These are phyloP conservation scores for Phaeophleospora eucalypticola DNA, from an alignment of 2,329 filamentous ascomycete genomes.

Conservation along the genomic window DNA sequence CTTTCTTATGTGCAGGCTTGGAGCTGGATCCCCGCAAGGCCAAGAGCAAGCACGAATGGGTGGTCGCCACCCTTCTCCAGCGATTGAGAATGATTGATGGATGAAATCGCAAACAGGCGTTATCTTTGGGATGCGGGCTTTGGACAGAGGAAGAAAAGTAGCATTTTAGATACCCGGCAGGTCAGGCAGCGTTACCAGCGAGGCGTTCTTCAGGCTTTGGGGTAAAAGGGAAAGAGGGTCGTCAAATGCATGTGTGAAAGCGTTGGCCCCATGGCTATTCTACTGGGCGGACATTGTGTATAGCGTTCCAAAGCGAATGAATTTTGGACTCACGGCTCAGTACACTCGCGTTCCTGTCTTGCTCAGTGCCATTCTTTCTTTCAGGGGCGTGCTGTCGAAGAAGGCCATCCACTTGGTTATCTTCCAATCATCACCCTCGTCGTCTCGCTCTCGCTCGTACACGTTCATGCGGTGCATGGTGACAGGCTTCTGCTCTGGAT, in stretches of 20 bases:
- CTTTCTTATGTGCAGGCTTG: constrained; percentile 11
- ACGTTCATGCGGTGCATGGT: constrained; percentile 3
- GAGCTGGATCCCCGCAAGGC: constrained; percentile 21
- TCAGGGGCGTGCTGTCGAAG: constrained; percentile 1
- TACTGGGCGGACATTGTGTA: too few relatives aligned
- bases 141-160: not conserved
- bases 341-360: not conserved
- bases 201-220: not conserved
- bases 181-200: constrained; percentile 3
- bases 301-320: too few relatives aligned
- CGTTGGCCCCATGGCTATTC: too few relatives aligned
- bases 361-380: not conserved
- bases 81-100: constrained; percentile 15
- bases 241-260: too few relatives aligned
- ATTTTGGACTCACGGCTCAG: too few relatives aligned
- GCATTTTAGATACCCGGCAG: constrained; percentile 1
- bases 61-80: constrained; percentile 17
- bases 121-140: not conserved
- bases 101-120: constrained; percentile 3
- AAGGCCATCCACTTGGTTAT: constrained; percentile 1
- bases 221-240: not conserved
- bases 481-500: not conserved
- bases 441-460: not conserved
- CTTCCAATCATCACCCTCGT: constrained; percentile 1
- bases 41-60: constrained; percentile 14